These are phyloP conservation scores for Strigomonas oncopelti DNA, from an alignment of 208 protist species.

Conservation along the genomic window DNA sequence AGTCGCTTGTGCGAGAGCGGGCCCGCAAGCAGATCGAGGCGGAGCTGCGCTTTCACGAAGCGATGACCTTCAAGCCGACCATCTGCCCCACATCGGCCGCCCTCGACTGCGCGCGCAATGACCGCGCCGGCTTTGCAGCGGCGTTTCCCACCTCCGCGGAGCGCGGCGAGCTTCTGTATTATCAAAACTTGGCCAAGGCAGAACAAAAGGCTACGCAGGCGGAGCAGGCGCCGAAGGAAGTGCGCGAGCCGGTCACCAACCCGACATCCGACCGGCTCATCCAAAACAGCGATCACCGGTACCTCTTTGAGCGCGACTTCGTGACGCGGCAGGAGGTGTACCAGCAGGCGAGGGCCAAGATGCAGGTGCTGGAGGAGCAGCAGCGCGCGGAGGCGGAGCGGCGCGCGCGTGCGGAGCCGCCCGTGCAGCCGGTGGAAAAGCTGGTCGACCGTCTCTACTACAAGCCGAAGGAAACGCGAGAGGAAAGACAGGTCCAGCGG, in stretches of 20 bases:
- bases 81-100: conserved; percentile 60
- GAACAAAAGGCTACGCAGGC: conserved; percentile 1
- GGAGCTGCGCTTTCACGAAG: conserved; percentile 17
- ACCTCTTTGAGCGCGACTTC: conserved; percentile 70
- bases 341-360: conserved; percentile 48
- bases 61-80: conserved; percentile 50
- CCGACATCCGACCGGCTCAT: conserved; percentile 67
- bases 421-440: conserved; percentile 13
- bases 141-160: conserved; percentile 10
- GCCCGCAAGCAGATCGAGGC: conserved; percentile 30
- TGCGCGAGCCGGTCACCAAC: conserved; percentile 49
- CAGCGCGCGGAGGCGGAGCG: conserved; percentile 1
- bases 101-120: conserved; percentile 34
- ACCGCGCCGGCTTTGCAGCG: neutral
- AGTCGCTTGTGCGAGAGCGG: conserved; percentile 31
- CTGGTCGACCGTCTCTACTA: conserved; percentile 64
- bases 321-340: conserved; percentile 68
- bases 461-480: conserved; percentile 18
- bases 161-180: conserved; percentile 41
- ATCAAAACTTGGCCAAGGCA: conserved; percentile 11
- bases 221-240: neutral
- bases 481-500: conserved; percentile 31
- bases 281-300: conserved; percentile 54
- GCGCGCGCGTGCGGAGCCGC: neutral
- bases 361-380: conserved; percentile 13